These are phyloP conservation scores for Cicer arietinum DNA, from an alignment of 306 rosid genomes.

Conservation along the genomic window DNA sequence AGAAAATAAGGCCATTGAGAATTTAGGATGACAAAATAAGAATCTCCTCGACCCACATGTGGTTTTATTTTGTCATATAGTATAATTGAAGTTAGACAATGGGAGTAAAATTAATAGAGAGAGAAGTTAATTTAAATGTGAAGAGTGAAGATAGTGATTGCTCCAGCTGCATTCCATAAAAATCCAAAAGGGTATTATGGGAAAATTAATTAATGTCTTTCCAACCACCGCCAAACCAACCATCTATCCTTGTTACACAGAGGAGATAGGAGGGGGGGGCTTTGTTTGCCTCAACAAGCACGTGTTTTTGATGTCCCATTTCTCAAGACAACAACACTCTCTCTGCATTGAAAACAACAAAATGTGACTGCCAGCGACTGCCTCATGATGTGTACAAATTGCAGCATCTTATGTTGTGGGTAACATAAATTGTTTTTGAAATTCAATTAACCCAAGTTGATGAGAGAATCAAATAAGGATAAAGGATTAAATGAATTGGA, in stretches of 20 bases:
- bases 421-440: neutral
- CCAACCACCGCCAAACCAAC: conserved; percentile 81
- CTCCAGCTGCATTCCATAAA: conserved; percentile 53
- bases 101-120: conserved; percentile 8
- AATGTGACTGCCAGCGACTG: neutral
- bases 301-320: conserved; percentile 58
- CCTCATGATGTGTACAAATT: conserved; percentile 11
- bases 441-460: too few relatives aligned
- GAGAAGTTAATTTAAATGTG: conserved; percentile 16
- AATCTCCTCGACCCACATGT: conserved; percentile 56
- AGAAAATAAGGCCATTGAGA: conserved; percentile 47
- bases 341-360: conserved; percentile 40
- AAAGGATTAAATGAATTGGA: too few relatives aligned
- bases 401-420: conserved; percentile 8
- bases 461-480: too few relatives aligned
- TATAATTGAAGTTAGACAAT: conserved; percentile 46
- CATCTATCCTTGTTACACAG: conserved; percentile 47
- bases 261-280: conserved; percentile 31
- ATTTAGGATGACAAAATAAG: conserved; percentile 65
- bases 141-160: conserved; percentile 39
- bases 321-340: conserved; percentile 50
- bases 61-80: conserved; percentile 40
- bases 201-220: conserved; percentile 57
- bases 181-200: conserved; percentile 59
- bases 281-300: conserved; percentile 47